These are phyloP conservation scores for Bruguiera gymnorhiza DNA, from an alignment of 345 rosid species.

Conservation along the genomic window DNA sequence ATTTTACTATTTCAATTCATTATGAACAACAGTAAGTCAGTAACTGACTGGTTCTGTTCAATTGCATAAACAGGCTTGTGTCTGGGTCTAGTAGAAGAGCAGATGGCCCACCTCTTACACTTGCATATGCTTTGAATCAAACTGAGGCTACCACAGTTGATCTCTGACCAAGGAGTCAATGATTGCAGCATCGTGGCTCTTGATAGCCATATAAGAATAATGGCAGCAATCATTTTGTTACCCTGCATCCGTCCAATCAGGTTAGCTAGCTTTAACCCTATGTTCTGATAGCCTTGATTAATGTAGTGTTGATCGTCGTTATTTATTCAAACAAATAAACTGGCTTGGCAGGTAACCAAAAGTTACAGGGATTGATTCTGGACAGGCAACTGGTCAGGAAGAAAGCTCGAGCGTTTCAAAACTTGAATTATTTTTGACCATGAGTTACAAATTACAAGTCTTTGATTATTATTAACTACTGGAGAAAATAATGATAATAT, in stretches of 20 bases:
- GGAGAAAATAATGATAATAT: too few species aligned
- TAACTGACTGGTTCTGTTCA: constrained; percentile 4
- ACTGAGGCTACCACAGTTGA: not conserved
- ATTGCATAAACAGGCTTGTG: not conserved
- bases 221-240: constrained; percentile 18
- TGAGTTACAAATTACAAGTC: too few species aligned
- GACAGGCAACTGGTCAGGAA: too few species aligned
- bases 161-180: constrained; percentile 9
- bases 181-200: constrained; percentile 16
- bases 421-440: too few species aligned
- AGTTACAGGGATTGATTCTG: too few species aligned
- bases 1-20: constrained; percentile 1
- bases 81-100: not conserved
- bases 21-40: not conserved
- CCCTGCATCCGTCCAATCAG: not conserved
- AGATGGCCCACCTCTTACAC: constrained; percentile 1
- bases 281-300: too few species aligned
- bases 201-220: constrained; percentile 7
- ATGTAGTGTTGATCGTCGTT: too few species aligned
- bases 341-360: too few species aligned
- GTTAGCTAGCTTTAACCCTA: not conserved
- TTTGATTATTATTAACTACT: too few species aligned
- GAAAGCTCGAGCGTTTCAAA: too few species aligned
- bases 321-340: too few species aligned
- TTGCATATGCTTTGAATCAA: not conserved